phyloP scores from a whole-genome alignment of 2,329 filamentous ascomycete species.

The Claviceps pazoutovae region DNA sequence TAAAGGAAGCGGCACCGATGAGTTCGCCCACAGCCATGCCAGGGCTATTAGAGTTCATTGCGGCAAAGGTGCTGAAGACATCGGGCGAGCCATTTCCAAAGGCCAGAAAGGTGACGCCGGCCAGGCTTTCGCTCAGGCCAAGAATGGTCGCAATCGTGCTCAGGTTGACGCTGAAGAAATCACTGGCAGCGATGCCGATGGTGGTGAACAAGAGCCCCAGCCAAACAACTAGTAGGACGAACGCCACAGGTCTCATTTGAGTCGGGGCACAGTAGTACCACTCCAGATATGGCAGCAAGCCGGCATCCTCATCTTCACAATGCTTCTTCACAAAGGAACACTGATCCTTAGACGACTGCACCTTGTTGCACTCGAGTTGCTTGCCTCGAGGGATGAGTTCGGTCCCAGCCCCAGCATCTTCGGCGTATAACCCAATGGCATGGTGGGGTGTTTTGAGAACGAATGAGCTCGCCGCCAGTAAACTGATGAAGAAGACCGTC shows the following conservation, averaged over 20 bases:
- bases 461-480: constrained; percentile 32
- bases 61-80: constrained; percentile 96
- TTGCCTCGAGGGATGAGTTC: constrained; percentile 14
- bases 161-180: constrained; percentile 96
- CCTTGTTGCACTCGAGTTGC: constrained; percentile 54
- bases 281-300: constrained; percentile 73
- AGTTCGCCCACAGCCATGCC: constrained; percentile 91
- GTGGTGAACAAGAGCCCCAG: constrained; percentile 84
- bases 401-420: background rate
- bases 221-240: constrained; percentile 67
- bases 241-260: constrained; percentile 59
- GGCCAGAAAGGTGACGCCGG: constrained; percentile 89
- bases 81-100: constrained; percentile 97
- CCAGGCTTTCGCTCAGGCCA: constrained; percentile 89
- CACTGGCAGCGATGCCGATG: constrained; percentile 92
- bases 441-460: constrained; percentile 13
- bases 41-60: constrained; percentile 94
- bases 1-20: constrained; percentile 89
- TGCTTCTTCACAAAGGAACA: constrained; percentile 75
- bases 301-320: constrained; percentile 80
- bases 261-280: constrained; percentile 78
- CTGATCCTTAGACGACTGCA: constrained; percentile 65
- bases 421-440: background rate
- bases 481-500: constrained; percentile 30
- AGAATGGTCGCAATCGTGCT: constrained; percentile 82